Conservation (phyloP, 106 monocot species). For the Allium sativum region DNA sequence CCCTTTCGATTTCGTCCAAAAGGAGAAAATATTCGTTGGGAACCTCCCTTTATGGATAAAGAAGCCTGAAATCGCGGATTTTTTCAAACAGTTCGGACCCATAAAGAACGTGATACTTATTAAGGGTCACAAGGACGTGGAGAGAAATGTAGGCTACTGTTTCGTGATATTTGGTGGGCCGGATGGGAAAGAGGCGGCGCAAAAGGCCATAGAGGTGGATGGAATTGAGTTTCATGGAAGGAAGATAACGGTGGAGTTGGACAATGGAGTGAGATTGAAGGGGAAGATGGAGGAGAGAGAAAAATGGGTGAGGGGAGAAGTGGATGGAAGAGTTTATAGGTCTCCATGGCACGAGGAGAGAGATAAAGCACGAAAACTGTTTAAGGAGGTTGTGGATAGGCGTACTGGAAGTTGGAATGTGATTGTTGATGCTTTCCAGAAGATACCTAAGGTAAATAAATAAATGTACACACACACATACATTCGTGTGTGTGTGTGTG, state of each 20-base stretch:
- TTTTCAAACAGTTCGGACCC: constrained; percentile 89
- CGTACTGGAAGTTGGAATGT: constrained; percentile 71
- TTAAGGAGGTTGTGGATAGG: constrained; percentile 58
- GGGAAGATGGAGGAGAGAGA: constrained; percentile 48
- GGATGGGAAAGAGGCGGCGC: constrained; percentile 55
- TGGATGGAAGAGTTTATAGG: constrained; percentile 28
- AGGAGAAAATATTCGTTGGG: constrained; percentile 78
- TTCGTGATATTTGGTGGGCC: constrained; percentile 83
- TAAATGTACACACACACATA: no score
- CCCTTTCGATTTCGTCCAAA: constrained; percentile 33
- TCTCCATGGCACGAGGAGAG: constrained; percentile 86
- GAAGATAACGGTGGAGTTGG: constrained; percentile 62
- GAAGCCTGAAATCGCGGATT: constrained; percentile 79
- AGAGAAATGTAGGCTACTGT: constrained; percentile 85
- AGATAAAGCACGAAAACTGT: constrained; percentile 42
- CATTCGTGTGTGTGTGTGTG: no score
- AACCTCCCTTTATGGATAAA: constrained; percentile 88
- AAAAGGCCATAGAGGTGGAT: constrained; percentile 66
- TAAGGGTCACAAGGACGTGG: constrained; percentile 67
- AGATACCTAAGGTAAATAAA: constrained; percentile 55
- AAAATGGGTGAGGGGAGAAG: constrained; percentile 40
- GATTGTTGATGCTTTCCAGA: constrained; percentile 74
- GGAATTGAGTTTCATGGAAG: constrained; percentile 83
- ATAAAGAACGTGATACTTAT: constrained; percentile 76
- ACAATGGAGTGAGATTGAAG: constrained; percentile 68